Evolutionary conservation across 768 basidiomycete genomes (phyloP).

Genomic region (Auricularia sp.): DNA sequence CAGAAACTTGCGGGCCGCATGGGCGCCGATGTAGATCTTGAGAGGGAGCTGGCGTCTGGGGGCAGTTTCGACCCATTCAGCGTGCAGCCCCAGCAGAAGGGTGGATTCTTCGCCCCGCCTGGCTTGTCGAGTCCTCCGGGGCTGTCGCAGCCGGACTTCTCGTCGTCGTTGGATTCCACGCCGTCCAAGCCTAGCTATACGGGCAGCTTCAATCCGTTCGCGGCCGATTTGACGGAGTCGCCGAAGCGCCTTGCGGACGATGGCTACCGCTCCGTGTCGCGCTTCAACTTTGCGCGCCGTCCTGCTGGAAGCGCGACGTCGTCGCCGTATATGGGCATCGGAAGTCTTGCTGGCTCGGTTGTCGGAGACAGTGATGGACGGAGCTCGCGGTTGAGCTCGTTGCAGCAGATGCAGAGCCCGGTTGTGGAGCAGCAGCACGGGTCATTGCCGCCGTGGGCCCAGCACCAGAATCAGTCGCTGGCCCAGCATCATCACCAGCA

Average conservation of each 20-base stretch:
- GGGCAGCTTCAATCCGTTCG: slow-evolving; percentile 2
- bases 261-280: background rate
- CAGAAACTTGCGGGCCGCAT: slow-evolving; percentile 47
- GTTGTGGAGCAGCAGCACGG: background rate
- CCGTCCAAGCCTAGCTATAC: background rate
- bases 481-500: background rate
- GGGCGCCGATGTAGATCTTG: background rate
- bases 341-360: background rate
- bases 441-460: background rate
- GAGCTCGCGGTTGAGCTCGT: background rate
- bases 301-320: background rate
- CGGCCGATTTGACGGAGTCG: background rate
- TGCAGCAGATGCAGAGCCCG: background rate
- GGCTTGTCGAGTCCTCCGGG: background rate
- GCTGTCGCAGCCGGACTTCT: background rate
- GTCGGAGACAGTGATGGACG: background rate
- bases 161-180: background rate
- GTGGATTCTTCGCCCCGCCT: background rate
- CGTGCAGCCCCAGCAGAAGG: background rate
- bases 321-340: background rate
- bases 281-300: background rate
- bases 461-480: background rate
- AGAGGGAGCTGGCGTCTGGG: background rate
- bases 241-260: background rate
- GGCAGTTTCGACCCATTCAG: slow-evolving; percentile 53